Evolutionary conservation across 257 asterid species (phyloP).

Genomic region (Forsythia viridissima): DNA sequence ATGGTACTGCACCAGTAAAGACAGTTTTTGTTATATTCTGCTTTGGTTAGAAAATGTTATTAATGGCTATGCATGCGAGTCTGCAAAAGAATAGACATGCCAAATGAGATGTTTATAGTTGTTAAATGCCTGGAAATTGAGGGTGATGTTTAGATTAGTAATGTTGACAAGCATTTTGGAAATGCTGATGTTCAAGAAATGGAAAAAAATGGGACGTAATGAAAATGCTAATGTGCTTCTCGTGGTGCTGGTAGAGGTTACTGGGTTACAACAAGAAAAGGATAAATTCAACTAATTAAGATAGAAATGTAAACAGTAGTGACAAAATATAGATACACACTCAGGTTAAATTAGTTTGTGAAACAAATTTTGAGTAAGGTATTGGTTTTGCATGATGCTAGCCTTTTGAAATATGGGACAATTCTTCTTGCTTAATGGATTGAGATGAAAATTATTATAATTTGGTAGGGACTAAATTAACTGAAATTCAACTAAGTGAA

Average conservation of each 20-base stretch:
- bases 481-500: slow-evolving; percentile 1
- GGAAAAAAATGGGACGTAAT: not conserved
- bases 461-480: slow-evolving; percentile 10
- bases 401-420: not conserved
- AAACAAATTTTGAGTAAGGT: not conserved
- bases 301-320: no score
- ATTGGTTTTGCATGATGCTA: not conserved
- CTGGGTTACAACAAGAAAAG: no score
- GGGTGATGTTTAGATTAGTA: not conserved
- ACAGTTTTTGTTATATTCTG: not conserved
- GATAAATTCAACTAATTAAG: no score
- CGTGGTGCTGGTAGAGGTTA: no score
- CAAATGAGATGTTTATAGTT: slow-evolving; percentile 2
- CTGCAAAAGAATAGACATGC: slow-evolving; percentile 1
- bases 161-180: not conserved
- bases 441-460: not conserved
- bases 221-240: not conserved
- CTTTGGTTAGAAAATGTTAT: not conserved
- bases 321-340: not conserved
- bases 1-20: not conserved
- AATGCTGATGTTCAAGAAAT: not conserved
- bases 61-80: not conserved
- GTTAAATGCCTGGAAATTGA: not conserved
- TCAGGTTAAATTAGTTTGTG: not conserved
- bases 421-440: not conserved